Percentiles rank a stretch among this genome's conserved stretches.
phyloP scores from a whole-genome alignment of 768 basidiomycete genomes.

The Suillus subalutaceus region DNA sequence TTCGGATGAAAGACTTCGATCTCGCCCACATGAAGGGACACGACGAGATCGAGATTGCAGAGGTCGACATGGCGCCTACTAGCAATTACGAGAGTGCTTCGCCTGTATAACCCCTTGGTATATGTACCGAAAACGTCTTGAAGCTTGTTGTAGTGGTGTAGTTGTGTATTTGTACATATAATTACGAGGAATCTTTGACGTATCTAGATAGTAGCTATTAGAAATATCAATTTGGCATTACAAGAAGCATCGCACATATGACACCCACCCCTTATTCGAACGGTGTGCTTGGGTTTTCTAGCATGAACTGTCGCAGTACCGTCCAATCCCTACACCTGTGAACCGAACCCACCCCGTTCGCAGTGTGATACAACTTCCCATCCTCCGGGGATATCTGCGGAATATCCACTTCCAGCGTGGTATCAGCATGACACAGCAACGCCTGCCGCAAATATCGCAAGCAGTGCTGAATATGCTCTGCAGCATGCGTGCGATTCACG shows the following conservation, averaged over 20 bases:
- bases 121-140: slow-evolving; percentile 4
- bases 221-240: not conserved
- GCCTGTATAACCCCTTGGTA: not conserved
- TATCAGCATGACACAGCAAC: slow-evolving; percentile 41
- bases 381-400: slow-evolving; percentile 24
- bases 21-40: not conserved
- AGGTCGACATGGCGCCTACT: not conserved
- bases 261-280: slow-evolving; percentile 14
- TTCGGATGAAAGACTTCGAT: slow-evolving; percentile 9
- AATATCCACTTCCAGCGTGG: slow-evolving; percentile 39
- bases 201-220: not conserved
- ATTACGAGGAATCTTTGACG: not conserved
- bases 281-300: slow-evolving; percentile 31
- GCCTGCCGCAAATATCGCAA: slow-evolving; percentile 42
- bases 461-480: slow-evolving; percentile 40
- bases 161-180: not conserved
- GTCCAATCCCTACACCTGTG: slow-evolving; percentile 40
- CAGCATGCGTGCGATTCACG: slow-evolving; percentile 24
- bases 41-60: slow-evolving; percentile 7
- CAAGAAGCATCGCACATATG: not conserved
- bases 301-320: slow-evolving; percentile 29
- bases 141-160: not conserved
- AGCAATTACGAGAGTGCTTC: not conserved
- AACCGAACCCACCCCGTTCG: slow-evolving; percentile 32
- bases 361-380: slow-evolving; percentile 29